Percentiles rank a stretch among this genome's conserved stretches.
phyloP scores from a whole-genome alignment of 192 early-diverging fungal genomes.

The Backusella morwellensis region DNA sequence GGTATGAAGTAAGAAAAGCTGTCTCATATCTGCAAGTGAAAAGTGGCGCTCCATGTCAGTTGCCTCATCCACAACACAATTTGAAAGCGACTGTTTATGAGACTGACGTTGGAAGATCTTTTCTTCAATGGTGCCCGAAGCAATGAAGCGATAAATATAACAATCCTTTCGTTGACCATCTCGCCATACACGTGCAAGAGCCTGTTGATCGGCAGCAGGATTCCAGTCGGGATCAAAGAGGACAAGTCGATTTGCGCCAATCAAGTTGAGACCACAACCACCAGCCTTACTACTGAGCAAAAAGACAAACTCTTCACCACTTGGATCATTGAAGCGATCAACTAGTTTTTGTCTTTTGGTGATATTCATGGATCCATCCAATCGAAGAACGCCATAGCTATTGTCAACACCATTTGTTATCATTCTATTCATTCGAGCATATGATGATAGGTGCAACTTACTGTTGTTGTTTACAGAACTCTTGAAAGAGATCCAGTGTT shows the following conservation, averaged over 20 bases:
- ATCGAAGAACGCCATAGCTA: constrained; percentile 72
- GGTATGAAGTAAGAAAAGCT: constrained; percentile 84
- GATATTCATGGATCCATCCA: constrained; percentile 93
- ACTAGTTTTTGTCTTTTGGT: constrained; percentile 94
- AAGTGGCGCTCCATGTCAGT: constrained; percentile 94
- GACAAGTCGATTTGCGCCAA: constrained; percentile 95
- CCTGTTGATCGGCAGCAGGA: constrained; percentile 95
- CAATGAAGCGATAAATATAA: constrained; percentile 97
- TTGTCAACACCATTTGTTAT: background rate
- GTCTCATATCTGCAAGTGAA: constrained; percentile 81
- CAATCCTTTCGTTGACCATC: constrained; percentile 79
- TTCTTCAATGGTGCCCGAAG: constrained; percentile 98
- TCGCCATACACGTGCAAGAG: constrained; percentile 87
- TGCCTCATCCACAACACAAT: constrained; percentile 95
- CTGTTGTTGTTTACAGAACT: constrained; percentile 73
- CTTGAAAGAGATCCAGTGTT: constrained; percentile 92
- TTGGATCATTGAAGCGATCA: constrained; percentile 94
- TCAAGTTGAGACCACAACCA: constrained; percentile 97
- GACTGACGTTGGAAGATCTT: constrained; percentile 97
- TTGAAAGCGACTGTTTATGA: constrained; percentile 82
- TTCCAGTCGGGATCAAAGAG: constrained; percentile 97
- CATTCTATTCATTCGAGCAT: background rate
- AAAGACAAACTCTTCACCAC: constrained; percentile 86
- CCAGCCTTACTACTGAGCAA: constrained; percentile 96
- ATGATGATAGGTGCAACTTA: constrained; percentile 35